These are phyloP conservation scores for Iberis pinnata DNA, from an alignment of 345 rosid species.

Conservation along the genomic window DNA sequence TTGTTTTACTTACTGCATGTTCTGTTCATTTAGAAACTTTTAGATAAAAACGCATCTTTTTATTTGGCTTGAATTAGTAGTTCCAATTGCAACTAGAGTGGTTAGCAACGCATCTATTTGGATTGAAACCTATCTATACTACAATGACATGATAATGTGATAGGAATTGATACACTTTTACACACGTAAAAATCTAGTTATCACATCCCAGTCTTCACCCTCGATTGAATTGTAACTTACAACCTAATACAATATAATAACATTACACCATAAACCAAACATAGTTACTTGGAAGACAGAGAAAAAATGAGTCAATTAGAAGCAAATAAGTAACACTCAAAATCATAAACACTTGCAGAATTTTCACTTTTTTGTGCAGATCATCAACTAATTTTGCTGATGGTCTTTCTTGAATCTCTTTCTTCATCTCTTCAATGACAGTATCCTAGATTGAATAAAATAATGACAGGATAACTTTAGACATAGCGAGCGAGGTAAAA, in stretches of 20 bases:
- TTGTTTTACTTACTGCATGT: no score
- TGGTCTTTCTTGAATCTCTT: slow-evolving; percentile 84
- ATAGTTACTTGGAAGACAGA: neutral
- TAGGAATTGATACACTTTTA: no score
- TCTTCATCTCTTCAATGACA: slow-evolving; percentile 73
- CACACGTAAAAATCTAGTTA: no score
- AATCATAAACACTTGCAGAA: slow-evolving; percentile 65
- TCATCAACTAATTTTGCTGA: slow-evolving; percentile 83
- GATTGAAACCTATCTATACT: no score
- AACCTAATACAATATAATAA: slow-evolving; percentile 42
- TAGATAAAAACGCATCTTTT: no score
- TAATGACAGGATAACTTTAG: slow-evolving; percentile 8
- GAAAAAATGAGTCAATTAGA: neutral
- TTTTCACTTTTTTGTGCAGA: slow-evolving; percentile 91
- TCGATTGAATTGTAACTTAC: slow-evolving; percentile 96
- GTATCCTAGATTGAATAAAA: slow-evolving; percentile 45
- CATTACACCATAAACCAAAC: slow-evolving; percentile 14
- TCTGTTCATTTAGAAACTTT: no score
- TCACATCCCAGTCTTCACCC: slow-evolving; percentile 99
- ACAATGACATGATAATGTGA: no score
- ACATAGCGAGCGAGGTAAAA: slow-evolving; percentile 1
- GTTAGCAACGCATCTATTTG: no score
- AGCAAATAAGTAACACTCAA: neutral
- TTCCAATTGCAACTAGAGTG: no score
- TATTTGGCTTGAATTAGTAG: no score